phyloP scores from a whole-genome alignment of 805 yeast species.

The Metschnikowia cerradonensis region DNA sequence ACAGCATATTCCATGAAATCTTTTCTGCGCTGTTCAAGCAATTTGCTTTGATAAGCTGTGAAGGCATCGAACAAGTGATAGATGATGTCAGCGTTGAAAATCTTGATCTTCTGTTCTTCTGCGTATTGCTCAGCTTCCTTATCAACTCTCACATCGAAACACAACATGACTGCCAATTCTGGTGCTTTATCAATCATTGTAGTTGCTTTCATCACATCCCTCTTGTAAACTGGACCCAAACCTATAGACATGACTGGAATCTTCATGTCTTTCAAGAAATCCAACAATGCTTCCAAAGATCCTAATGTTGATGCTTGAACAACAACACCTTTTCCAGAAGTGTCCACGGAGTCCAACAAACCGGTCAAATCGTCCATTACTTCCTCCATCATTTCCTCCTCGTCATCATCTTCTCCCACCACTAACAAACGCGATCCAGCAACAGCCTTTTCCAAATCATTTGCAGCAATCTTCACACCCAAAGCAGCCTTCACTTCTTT shows the following conservation, averaged over 20 bases:
- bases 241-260: constrained; percentile 99
- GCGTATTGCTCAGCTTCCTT: constrained; percentile 99
- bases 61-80: constrained; percentile 95
- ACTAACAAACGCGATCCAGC: constrained; percentile 96
- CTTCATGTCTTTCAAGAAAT: constrained; percentile 96
- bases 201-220: constrained; percentile 96
- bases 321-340: constrained; percentile 93
- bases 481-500: constrained; percentile 98
- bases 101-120: constrained; percentile 82
- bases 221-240: constrained; percentile 94
- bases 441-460: constrained; percentile 96
- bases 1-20: constrained; percentile 85
- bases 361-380: constrained; percentile 98
- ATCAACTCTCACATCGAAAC: constrained; percentile 96
- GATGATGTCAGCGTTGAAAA: constrained; percentile 94
- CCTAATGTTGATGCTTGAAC: constrained; percentile 99
- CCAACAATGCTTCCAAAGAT: constrained; percentile 93
- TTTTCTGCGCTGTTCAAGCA: constrained; percentile 85
- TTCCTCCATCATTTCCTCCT: constrained; percentile 94
- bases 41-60: constrained; percentile 83
- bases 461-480: constrained; percentile 98
- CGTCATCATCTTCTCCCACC: constrained; percentile 96
- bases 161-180: constrained; percentile 94
- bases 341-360: constrained; percentile 88
- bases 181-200: constrained; percentile 97